These are phyloP conservation scores for Leccinum subtestaceum DNA, from an alignment of 768 basidiomycete genomes.

Conservation along the genomic window DNA sequence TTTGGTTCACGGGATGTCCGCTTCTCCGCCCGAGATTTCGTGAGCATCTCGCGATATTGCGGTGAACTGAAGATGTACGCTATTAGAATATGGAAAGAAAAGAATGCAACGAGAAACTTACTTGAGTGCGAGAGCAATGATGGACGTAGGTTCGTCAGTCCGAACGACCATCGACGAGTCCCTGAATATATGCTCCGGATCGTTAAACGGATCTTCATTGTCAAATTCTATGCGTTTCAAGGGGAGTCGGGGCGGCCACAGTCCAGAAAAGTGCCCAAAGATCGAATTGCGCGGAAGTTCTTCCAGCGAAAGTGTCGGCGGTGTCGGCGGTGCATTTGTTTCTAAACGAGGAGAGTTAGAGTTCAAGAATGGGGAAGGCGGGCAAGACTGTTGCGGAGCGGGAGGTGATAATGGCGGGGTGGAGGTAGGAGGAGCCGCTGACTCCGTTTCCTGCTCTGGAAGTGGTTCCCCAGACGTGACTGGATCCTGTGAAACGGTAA, in stretches of 20 bases:
- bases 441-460: conserved; percentile 31
- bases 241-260: conserved; percentile 68
- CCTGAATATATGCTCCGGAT: conserved; percentile 90
- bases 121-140: conserved; percentile 93
- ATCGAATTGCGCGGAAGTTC: conserved; percentile 60
- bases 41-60: conserved; percentile 77
- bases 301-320: conserved; percentile 55
- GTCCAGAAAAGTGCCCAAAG: conserved; percentile 63
- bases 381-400: conserved; percentile 30
- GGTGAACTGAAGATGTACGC: conserved; percentile 52
- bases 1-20: conserved; percentile 56
- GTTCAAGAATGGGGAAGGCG: conserved; percentile 56
- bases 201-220: conserved; percentile 63
- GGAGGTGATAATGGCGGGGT: conserved; percentile 31
- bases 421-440: conserved; percentile 12
- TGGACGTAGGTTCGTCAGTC: conserved; percentile 96
- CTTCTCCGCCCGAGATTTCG: conserved; percentile 75
- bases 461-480: conserved; percentile 1
- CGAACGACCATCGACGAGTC: conserved; percentile 94
- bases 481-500: conserved; percentile 11
- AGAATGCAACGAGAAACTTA: conserved; percentile 35
- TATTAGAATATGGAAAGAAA: conserved; percentile 5
- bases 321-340: conserved; percentile 40
- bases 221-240: conserved; percentile 55
- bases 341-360: conserved; percentile 38